A percentile compares a stretch with the other conserved stretches of the same genome.
Evolutionary conservation across 768 basidiomycete species (phyloP).

Genomic region (Lentinula aciculospora): DNA sequence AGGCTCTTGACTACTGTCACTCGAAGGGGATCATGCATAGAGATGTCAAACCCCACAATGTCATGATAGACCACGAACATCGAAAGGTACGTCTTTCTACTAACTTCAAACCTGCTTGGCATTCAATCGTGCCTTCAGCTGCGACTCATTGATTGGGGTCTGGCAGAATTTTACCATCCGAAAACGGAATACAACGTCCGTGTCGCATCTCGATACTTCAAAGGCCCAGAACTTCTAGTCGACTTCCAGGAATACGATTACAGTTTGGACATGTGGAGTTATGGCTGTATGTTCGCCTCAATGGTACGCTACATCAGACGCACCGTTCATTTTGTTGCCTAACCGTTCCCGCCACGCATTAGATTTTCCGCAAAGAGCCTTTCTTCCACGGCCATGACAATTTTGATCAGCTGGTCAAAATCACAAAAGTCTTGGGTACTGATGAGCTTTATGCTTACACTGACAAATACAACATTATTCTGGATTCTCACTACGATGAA

Average conservation of each 20-base stretch:
- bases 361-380: slow-evolving; percentile 99
- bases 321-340: slow-evolving; percentile 5
- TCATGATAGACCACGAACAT: slow-evolving; percentile 99
- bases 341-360: slow-evolving; percentile 6
- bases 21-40: slow-evolving; percentile 99
- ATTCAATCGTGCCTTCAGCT: slow-evolving; percentile 43
- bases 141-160: slow-evolving; percentile 96
- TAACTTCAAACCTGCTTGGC: slow-evolving; percentile 4
- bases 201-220: slow-evolving; percentile 96
- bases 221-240: slow-evolving; percentile 93
- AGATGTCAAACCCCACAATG: slow-evolving; percentile 98
- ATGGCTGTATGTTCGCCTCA: slow-evolving; percentile 97
- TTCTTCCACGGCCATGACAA: slow-evolving; percentile 99
- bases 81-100: slow-evolving; percentile 58
- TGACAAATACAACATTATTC: slow-evolving; percentile 92
- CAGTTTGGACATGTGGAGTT: slow-evolving; percentile 97
- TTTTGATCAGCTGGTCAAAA: slow-evolving; percentile 97
- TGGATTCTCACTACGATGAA: slow-evolving; percentile 95
- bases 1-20: slow-evolving; percentile 97
- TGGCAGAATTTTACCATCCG: slow-evolving; percentile 98
- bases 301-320: slow-evolving; percentile 58
- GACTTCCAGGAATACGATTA: slow-evolving; percentile 99
- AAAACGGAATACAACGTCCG: slow-evolving; percentile 98
- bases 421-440: slow-evolving; percentile 94
- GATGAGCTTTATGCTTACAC: slow-evolving; percentile 91